Percentiles rank a stretch among this genome's conserved stretches.
Evolutionary conservation across 2,329 filamentous ascomycete genomes (phyloP).

Genomic region (Chrysosporium keratinophilum): DNA sequence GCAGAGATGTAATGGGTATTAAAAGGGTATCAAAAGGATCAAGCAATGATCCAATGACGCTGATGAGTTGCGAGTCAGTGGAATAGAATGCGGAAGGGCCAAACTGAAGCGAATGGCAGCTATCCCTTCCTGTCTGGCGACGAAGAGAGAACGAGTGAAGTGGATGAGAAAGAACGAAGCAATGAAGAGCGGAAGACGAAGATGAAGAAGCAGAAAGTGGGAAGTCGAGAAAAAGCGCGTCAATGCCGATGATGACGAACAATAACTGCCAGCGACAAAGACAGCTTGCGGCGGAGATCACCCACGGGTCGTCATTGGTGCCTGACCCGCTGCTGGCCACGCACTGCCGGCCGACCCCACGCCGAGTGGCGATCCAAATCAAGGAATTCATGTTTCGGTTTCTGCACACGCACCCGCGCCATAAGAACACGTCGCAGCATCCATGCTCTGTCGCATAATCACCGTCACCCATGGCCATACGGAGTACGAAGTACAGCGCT

Average conservation of each 20-base stretch:
- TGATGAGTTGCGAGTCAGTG: constrained; percentile 18
- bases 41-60: constrained; percentile 14
- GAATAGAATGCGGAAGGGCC: constrained; percentile 18
- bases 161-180: background rate
- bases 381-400: background rate
- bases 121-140: constrained; percentile 12
- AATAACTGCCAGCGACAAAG: background rate
- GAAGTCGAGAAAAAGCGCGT: background rate
- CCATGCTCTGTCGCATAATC: too few species aligned
- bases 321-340: constrained; percentile 6
- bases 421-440: too few species aligned
- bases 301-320: background rate
- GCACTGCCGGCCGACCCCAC: background rate
- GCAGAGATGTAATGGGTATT: constrained; percentile 9
- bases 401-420: too few species aligned
- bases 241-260: constrained; percentile 4
- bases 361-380: background rate
- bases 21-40: constrained; percentile 10
- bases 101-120: constrained; percentile 20
- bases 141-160: background rate
- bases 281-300: background rate
- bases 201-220: background rate
- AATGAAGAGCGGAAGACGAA: background rate
- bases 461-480: too few species aligned
- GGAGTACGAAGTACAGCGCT: too few species aligned